Percentiles rank a stretch among this genome's conserved stretches.
phyloP scores from a whole-genome alignment of 73 alveolate species.

The Stentor roeselii region DNA sequence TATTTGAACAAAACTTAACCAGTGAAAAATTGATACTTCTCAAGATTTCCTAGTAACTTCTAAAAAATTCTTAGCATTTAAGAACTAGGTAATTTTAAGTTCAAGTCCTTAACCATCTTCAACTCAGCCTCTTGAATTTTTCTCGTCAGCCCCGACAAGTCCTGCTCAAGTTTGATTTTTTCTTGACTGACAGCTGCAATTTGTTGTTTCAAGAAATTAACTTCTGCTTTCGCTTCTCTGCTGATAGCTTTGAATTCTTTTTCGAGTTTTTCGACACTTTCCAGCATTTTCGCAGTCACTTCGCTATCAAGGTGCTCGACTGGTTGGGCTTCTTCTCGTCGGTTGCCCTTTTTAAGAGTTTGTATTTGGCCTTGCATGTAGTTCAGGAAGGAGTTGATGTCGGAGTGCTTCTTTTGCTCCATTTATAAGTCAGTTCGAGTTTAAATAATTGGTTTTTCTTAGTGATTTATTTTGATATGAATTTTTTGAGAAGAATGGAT shows the following conservation, averaged over 20 bases:
- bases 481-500: no score
- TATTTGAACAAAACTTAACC: no score
- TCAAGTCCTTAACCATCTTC: conserved; percentile 6
- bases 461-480: no score
- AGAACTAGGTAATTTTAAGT: background rate
- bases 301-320: conserved; percentile 13
- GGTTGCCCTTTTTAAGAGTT: background rate
- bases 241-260: background rate
- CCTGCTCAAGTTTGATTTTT: conserved; percentile 17
- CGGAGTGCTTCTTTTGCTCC: background rate
- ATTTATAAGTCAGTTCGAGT: background rate
- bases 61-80: no score
- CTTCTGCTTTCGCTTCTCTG: conserved; percentile 20
- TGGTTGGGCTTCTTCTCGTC: background rate
- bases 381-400: background rate
- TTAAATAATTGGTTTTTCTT: no score
- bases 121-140: background rate
- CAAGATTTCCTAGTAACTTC: no score
- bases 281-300: conserved; percentile 1
- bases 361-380: background rate
- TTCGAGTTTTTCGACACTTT: background rate
- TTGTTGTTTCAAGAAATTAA: background rate
- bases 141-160: background rate
- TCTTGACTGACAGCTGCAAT: conserved; percentile 20
- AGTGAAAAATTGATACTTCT: no score